Percentiles rank a stretch among this genome's conserved stretches.
phyloP scores from a whole-genome alignment of 805 yeast species.

The Suhomyces canberraensis region DNA sequence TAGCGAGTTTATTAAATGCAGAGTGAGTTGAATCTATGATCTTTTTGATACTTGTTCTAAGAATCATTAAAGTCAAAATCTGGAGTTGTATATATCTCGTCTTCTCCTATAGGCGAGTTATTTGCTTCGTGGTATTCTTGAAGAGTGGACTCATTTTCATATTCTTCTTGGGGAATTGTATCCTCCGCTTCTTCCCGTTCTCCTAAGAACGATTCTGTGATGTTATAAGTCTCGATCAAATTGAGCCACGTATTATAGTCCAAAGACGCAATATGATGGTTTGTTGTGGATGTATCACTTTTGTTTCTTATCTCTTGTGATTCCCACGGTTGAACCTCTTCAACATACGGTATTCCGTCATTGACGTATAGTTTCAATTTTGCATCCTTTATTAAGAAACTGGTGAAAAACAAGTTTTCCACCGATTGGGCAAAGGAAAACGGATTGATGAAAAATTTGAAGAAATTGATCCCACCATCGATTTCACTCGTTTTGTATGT shows the following conservation, averaged over 20 bases:
- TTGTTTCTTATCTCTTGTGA: slow-evolving; percentile 15
- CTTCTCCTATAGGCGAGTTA: too few species aligned
- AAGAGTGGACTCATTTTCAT: slow-evolving; percentile 5
- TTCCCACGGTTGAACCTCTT: slow-evolving; percentile 24
- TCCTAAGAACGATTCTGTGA: slow-evolving; percentile 53
- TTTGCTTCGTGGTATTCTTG: too few species aligned
- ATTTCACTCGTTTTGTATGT: slow-evolving; percentile 28
- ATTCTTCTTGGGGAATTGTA: slow-evolving; percentile 18
- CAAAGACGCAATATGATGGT: slow-evolving; percentile 70
- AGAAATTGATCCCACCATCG: slow-evolving; percentile 50
- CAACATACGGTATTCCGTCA: slow-evolving; percentile 44
- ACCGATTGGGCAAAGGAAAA: slow-evolving; percentile 71
- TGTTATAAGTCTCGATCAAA: slow-evolving; percentile 51
- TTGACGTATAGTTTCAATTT: slow-evolving; percentile 51
- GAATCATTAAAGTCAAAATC: too few species aligned
- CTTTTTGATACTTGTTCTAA: too few species aligned
- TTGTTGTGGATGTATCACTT: slow-evolving; percentile 23
- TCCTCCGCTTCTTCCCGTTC: slow-evolving; percentile 34
- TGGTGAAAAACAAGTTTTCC: slow-evolving; percentile 79
- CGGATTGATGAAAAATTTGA: slow-evolving; percentile 71
- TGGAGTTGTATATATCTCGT: too few species aligned
- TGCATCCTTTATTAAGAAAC: slow-evolving; percentile 77
- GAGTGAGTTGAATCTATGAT: too few species aligned
- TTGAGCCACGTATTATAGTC: slow-evolving; percentile 65
- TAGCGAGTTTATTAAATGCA: too few species aligned